Evolutionary conservation across 2,329 filamentous ascomycete genomes (phyloP), one percentile per base, ranked within the genome.

Genomic region (Cordyceps javanica): DNA sequence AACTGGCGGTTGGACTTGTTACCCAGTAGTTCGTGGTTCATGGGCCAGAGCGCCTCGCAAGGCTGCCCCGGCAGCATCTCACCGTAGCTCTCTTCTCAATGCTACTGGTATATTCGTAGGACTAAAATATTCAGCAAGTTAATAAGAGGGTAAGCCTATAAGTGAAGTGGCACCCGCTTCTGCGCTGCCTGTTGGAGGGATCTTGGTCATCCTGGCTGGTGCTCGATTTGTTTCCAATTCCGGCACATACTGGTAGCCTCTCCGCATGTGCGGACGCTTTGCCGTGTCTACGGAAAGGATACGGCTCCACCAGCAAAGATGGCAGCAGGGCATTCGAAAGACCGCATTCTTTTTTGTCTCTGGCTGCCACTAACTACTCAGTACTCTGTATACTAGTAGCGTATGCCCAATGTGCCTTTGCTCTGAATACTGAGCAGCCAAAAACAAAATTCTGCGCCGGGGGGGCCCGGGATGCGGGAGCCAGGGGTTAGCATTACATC

Each of bases 141-240:
- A 19, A 30, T 3, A 28, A 19, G 14, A 28, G 44, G 25, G 44
- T 16, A 30, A 23, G 21, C 9, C 23, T 44, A 23, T 44, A 21
- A 25, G 23, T 28, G 10, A 3, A 13, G 45, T 16, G n/a, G 28
- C n/a, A n/a, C 36, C 36, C 10, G 36, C 13, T n/a, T 38, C 36
- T 38, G 10, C 10, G 13, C 36, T 38, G 36, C 16, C 36, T 38
- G 10, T 14, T n/a, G 8, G 28, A 32, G 19, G 28, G 46, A 41
- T 19, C 46, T 36, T 34, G 19, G 28, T 16, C 28, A 21, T n/a
- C 4, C 11, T 23, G 28, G 7, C 28, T 8, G 23, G 28, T n/a
- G 9, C 49, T 52, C 36, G 49, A 41, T 23, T 21, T 28, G 36
- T 52, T 52, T 52, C 49, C 49, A 52, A 30, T 41, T 52, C 49